These are phyloP conservation scores for Pseudonitzschia pungens DNA, from an alignment of 108 stramenopile genomes.

Conservation along the genomic window DNA sequence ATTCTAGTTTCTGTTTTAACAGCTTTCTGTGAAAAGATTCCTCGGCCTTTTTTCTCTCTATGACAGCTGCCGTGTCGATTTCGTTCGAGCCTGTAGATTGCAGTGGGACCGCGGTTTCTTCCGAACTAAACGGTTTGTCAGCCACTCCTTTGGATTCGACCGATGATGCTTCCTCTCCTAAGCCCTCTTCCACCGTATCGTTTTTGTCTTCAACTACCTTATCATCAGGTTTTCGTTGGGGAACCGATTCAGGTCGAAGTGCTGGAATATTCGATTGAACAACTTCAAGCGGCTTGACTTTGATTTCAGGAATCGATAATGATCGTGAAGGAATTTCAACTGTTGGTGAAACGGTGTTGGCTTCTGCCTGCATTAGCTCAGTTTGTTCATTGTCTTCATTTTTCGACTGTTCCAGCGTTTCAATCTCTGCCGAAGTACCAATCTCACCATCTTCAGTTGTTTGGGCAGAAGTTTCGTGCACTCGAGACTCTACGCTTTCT, in stretches of 20 bases:
- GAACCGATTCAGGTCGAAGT: constrained; percentile 22
- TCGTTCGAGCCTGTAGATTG: not conserved
- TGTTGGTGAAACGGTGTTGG: not conserved
- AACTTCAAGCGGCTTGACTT: constrained; percentile 20
- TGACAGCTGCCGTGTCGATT: not conserved
- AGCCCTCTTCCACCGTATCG: not conserved
- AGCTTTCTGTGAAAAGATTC: constrained; percentile 8
- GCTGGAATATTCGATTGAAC: constrained; percentile 17
- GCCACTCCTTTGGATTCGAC: not conserved
- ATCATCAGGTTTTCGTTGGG: not conserved
- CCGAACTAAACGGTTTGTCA: not conserved
- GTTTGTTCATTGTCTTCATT: not conserved
- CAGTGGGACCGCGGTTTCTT: not conserved
- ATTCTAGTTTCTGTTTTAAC: constrained; percentile 6
- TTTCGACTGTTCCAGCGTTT: not conserved
- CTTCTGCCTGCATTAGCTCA: not conserved
- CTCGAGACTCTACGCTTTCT: not conserved
- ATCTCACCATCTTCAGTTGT: not conserved
- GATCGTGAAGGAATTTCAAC: not conserved
- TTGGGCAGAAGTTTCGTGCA: not conserved
- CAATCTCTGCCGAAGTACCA: not conserved
- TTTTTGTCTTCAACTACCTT: not conserved
- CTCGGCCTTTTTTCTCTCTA: not conserved
- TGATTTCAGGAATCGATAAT: not conserved
- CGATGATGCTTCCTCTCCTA: not conserved